These are phyloP conservation scores for Phytophthora ohioensis DNA, from an alignment of 352 stramenopile species.

Conservation along the genomic window DNA sequence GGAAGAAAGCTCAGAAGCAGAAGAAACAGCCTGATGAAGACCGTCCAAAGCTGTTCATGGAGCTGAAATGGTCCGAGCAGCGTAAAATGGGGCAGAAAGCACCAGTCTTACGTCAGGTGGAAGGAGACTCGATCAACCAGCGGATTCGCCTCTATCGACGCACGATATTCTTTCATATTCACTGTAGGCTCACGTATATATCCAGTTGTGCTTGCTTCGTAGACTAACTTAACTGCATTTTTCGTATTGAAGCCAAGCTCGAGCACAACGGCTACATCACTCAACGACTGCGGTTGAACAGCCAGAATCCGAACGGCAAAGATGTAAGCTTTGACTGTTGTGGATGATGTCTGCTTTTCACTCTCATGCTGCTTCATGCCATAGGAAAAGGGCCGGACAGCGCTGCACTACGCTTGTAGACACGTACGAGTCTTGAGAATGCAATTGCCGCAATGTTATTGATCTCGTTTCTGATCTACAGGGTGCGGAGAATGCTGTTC, in stretches of 20 bases:
- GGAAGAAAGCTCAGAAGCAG: constrained; percentile 37
- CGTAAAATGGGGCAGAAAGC: constrained; percentile 63
- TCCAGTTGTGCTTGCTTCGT: not conserved
- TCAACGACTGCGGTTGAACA: constrained; percentile 66
- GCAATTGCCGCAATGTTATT: not conserved
- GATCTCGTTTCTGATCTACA: constrained; percentile 18
- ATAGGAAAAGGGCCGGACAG: constrained; percentile 81
- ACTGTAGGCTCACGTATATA: constrained; percentile 42
- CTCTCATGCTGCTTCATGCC: not conserved
- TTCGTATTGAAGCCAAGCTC: constrained; percentile 57
- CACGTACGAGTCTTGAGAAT: constrained; percentile 41
- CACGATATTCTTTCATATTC: constrained; percentile 85
- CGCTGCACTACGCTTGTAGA: constrained; percentile 78
- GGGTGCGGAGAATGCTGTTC: constrained; percentile 61
- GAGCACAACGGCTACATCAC: constrained; percentile 74
- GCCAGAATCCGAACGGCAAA: constrained; percentile 80
- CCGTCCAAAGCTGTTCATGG: constrained; percentile 72
- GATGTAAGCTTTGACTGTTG: constrained; percentile 46
- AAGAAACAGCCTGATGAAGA: constrained; percentile 43
- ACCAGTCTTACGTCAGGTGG: constrained; percentile 74
- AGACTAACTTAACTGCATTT: not conserved
- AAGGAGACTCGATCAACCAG: constrained; percentile 76
- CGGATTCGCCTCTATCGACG: constrained; percentile 71
- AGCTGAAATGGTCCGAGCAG: constrained; percentile 72
- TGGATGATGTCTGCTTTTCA: not conserved